phyloP scores from a whole-genome alignment of 2,329 filamentous ascomycete species.

The Elsinoe australis region DNA sequence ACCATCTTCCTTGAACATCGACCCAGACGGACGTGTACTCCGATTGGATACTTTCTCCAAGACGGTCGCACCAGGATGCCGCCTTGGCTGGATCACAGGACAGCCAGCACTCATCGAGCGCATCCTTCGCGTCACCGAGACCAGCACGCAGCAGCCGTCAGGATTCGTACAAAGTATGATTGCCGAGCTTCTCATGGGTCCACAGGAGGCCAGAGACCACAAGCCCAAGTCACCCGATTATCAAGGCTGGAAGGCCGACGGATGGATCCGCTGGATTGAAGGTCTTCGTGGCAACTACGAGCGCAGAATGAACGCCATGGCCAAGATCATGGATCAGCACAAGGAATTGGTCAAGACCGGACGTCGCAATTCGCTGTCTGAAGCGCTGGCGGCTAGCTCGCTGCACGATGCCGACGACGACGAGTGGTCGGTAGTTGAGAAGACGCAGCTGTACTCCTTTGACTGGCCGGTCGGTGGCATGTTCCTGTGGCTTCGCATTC shows the following conservation, averaged over 20 bases:
- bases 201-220: slow-evolving; percentile 45
- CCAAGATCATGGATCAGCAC: slow-evolving; percentile 60
- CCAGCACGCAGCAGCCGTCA: slow-evolving; percentile 72
- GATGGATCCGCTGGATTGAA: slow-evolving; percentile 87
- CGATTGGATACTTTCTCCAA: slow-evolving; percentile 92
- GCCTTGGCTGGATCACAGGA: slow-evolving; percentile 83
- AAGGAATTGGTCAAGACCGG: slow-evolving; percentile 58
- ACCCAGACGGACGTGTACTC: slow-evolving; percentile 78
- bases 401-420: slow-evolving; percentile 33
- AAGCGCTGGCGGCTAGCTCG: slow-evolving; percentile 30
- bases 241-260: slow-evolving; percentile 65
- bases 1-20: slow-evolving; percentile 73
- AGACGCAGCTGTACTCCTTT: slow-evolving; percentile 67
- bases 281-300: slow-evolving; percentile 79
- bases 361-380: slow-evolving; percentile 32
- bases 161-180: slow-evolving; percentile 85
- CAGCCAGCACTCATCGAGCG: slow-evolving; percentile 72
- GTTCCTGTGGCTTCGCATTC: slow-evolving; percentile 77
- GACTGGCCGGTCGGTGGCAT: slow-evolving; percentile 78
- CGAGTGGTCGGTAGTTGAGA: slow-evolving; percentile 70
- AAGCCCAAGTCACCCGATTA: slow-evolving; percentile 45
- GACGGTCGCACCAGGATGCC: slow-evolving; percentile 80
- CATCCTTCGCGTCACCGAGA: slow-evolving; percentile 65
- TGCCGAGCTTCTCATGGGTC: slow-evolving; percentile 67
- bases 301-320: slow-evolving; percentile 75